phyloP scores from a whole-genome alignment of 345 rosid species.

The Ceriops zippeliana region DNA sequence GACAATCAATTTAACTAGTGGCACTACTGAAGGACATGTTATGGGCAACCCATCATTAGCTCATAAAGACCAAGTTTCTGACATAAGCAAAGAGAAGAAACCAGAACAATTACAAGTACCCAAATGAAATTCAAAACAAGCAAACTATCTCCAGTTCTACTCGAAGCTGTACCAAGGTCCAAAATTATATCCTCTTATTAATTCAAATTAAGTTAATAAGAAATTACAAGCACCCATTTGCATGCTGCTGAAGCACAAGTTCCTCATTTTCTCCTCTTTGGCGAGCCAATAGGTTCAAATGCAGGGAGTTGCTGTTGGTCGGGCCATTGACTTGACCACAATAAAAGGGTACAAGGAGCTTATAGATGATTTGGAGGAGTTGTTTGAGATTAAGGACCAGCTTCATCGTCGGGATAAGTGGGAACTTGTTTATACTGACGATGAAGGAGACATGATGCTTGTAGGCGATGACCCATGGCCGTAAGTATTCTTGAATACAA shows the following conservation, averaged over 20 bases:
- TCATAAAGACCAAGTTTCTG: conserved; percentile 55
- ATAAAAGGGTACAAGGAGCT: conserved; percentile 30
- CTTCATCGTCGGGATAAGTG: conserved; percentile 29
- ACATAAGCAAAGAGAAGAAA: conserved; percentile 48
- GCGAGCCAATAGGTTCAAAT: conserved; percentile 28
- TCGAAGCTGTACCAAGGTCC: conserved; percentile 32
- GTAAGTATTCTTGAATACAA: conserved; percentile 16
- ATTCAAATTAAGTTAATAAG: not conserved
- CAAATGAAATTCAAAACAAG: conserved; percentile 65
- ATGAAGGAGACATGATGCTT: conserved; percentile 37
- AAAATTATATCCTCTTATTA: not conserved
- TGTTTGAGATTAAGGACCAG: conserved; percentile 26
- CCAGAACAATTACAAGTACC: conserved; percentile 43
- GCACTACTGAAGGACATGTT: conserved; percentile 29
- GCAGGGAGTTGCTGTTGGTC: conserved; percentile 35
- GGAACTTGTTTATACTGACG: conserved; percentile 35
- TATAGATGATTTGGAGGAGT: conserved; percentile 27
- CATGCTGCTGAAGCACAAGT: conserved; percentile 3
- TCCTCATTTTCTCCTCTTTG: not conserved
- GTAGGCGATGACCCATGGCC: conserved; percentile 37
- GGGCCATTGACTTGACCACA: conserved; percentile 28
- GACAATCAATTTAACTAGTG: conserved; percentile 11
- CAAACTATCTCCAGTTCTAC: conserved; percentile 20
- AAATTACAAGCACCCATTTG: not conserved
- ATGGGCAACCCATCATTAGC: conserved; percentile 23